Evolutionary conservation across 2,329 filamentous ascomycete genomes (phyloP).

Genomic region (Tolypocladium amazonense): DNA sequence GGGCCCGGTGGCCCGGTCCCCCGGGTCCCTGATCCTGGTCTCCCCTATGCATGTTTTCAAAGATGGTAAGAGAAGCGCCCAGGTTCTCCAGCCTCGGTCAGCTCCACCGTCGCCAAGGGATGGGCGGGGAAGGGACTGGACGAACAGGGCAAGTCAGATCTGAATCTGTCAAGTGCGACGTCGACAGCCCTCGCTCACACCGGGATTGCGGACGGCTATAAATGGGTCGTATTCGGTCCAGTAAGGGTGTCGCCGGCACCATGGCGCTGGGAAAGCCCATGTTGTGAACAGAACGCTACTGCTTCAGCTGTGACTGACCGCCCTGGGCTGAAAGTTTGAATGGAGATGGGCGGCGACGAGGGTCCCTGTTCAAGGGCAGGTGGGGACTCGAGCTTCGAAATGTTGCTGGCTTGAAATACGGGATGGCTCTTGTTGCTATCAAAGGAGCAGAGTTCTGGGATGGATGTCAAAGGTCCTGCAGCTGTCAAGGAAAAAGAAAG

Average conservation of each 20-base stretch:
- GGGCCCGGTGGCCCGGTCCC: background rate
- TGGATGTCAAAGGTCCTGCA: background rate
- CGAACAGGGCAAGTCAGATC: background rate
- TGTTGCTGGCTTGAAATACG: background rate
- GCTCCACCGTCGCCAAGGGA: background rate
- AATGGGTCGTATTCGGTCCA: background rate
- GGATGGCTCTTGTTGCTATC: background rate
- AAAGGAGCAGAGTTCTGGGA: background rate
- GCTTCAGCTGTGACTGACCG: background rate
- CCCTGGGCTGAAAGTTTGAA: background rate
- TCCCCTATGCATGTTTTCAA: slow-evolving; percentile 2
- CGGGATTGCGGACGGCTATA: too few relatives aligned
- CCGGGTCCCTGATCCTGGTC: background rate
- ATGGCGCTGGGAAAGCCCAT: background rate
- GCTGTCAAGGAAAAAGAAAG: background rate
- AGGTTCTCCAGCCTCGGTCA: background rate
- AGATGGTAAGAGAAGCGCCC: background rate
- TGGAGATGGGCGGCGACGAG: background rate
- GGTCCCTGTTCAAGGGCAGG: background rate
- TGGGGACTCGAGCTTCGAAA: background rate
- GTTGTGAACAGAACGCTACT: background rate
- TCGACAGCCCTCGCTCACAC: background rate
- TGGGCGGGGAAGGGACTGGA: background rate
- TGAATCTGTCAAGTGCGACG: background rate
- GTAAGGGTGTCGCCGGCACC: background rate